Base-by-base conservation (phyloP, 2,329 filamentous ascomycete genomes). In the Colletotrichum horii region DNA sequence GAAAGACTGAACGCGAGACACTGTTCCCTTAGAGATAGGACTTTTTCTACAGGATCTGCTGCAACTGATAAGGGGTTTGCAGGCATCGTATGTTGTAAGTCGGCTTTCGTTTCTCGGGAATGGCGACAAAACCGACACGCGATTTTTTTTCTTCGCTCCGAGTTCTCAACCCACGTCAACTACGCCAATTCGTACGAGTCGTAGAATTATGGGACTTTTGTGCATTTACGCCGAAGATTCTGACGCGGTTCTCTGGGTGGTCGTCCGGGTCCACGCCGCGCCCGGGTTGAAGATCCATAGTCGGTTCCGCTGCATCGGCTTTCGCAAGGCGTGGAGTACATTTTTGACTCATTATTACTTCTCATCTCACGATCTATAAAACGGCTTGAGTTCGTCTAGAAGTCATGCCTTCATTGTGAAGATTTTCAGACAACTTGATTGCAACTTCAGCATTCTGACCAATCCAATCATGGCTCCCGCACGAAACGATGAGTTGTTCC, bases 401-500 rank as follows among this genome's bases (percentile, higher is more conserved):
- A 34, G 1, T 34, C 14, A 7, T 8, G 22, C 6, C 24, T 1
- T 58, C 28, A 8, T 24, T n/a, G 12, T 24, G 8, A 22, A n/a
- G 9, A 30, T 1, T 32, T 15, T 34, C 38, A 43, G 1, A 43
- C 3, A 43, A n/a, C 9, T 9, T 22, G 19, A n/a, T 22, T 9
- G 12, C 32, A 36, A 8, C n/a, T 36, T 19, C 32, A 30, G 28
- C 19, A 4, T 61, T 34, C 3, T 61, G 16, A 43, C n/a, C 56
- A 15, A 43, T 30, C 26, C 32, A 22, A 62, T 12, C 28, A 78
- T 79, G 79, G 75, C 79, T n/a, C 77, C 79, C 9, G 73, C 76
- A 1, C 76, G 74, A 52, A 68, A 74, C 26, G 76, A 76, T 22
- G 78, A 78, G 32, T 19, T 58, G 9, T 58, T 68, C 30, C 15